A percentile compares a stretch with the other conserved stretches of the same genome.
Evolutionary conservation across 2,329 filamentous ascomycete species (phyloP).

Genomic region (Neopestalotiopsis sp.): DNA sequence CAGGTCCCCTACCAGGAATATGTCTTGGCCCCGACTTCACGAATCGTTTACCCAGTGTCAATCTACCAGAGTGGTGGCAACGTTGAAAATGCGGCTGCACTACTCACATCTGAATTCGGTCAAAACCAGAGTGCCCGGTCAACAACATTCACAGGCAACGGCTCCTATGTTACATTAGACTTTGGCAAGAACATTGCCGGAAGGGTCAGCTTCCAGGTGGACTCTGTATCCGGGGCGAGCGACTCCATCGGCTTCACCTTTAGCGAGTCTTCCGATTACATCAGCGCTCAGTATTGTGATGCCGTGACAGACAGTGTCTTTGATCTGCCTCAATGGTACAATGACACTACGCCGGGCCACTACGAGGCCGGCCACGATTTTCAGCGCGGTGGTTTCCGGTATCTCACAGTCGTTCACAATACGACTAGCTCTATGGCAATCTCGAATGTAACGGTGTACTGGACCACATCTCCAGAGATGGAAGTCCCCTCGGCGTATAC

Average conservation of each 20-base stretch:
- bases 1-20: background rate
- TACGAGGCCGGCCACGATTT: background rate
- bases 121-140: background rate
- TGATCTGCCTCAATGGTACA: background rate
- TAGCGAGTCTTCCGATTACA: background rate
- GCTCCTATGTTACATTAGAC: background rate
- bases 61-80: background rate
- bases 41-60: background rate
- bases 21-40: background rate
- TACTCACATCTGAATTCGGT: background rate
- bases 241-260: background rate
- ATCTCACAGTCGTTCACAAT: background rate
- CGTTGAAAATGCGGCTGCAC: background rate
- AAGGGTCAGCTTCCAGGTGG: background rate
- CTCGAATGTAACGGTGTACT: background rate
- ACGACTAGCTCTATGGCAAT: background rate
- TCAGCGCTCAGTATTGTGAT: background rate
- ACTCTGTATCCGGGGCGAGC: background rate
- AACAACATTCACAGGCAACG: background rate
- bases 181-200: background rate
- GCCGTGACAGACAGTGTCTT: background rate
- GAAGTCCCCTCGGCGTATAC: constrained; percentile 43
- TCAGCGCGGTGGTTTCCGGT: background rate
- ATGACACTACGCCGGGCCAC: background rate
- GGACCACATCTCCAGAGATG: background rate